These are phyloP conservation scores for Penicillium hordei DNA, from an alignment of 2,329 filamentous ascomycete species.

Conservation along the genomic window DNA sequence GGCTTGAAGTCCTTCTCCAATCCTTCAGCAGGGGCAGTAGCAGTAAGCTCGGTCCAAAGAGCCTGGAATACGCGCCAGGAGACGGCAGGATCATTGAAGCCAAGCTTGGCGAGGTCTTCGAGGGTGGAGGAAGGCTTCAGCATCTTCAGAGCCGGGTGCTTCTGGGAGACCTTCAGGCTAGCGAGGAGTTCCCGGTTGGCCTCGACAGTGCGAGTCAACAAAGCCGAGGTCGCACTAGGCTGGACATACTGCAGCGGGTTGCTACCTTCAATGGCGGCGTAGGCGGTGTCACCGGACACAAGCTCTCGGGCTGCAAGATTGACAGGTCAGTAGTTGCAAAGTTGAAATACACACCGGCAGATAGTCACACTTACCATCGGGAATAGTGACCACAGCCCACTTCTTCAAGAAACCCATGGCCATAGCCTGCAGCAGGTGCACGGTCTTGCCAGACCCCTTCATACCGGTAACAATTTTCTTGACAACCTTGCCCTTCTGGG, in stretches of 20 bases:
- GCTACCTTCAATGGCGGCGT: slow-evolving; percentile 64
- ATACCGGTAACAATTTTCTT: slow-evolving; percentile 71
- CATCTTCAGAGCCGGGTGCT: slow-evolving; percentile 60
- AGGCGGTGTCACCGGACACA: slow-evolving; percentile 76
- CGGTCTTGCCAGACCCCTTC: slow-evolving; percentile 79
- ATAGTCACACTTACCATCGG: slow-evolving; percentile 67
- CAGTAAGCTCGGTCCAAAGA: slow-evolving; percentile 75
- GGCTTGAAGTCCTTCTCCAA: slow-evolving; percentile 46
- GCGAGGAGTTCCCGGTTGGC: slow-evolving; percentile 69
- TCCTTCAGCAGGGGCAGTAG: slow-evolving; percentile 46
- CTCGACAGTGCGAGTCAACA: slow-evolving; percentile 70
- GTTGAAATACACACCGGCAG: background rate
- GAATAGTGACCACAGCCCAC: slow-evolving; percentile 86
- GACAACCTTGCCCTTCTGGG: slow-evolving; percentile 38
- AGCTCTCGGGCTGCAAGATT: slow-evolving; percentile 70
- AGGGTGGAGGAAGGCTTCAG: slow-evolving; percentile 62
- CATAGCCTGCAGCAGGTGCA: slow-evolving; percentile 80
- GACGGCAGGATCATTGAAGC: slow-evolving; percentile 70
- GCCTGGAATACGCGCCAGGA: slow-evolving; percentile 80
- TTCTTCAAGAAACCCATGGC: slow-evolving; percentile 75
- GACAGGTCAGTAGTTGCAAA: slow-evolving; percentile 17
- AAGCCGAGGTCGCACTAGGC: slow-evolving; percentile 70
- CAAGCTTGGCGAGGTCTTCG: slow-evolving; percentile 65
- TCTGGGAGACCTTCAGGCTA: slow-evolving; percentile 50
- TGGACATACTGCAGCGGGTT: slow-evolving; percentile 67